A percentile compares a stretch with the other conserved stretches of the same genome.
These are phyloP conservation scores for Fusarium abutilonis DNA, from an alignment of 2,329 filamentous ascomycete genomes.

Conservation along the genomic window DNA sequence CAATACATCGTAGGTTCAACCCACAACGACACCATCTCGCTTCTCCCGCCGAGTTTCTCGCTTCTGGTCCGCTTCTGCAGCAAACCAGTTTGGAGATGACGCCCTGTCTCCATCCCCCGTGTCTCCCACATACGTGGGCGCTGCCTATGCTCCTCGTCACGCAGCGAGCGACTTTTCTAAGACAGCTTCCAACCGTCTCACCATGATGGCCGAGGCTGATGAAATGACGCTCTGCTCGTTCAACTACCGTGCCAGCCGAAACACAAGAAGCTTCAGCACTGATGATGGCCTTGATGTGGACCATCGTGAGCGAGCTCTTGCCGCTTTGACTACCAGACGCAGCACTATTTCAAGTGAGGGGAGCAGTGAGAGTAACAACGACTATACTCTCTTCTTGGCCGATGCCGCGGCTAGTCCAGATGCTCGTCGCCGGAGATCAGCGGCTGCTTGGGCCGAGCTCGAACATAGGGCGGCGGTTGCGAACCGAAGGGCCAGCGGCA, in stretches of 20 bases:
- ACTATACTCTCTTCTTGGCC: constrained; percentile 42
- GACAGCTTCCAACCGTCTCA: constrained; percentile 32
- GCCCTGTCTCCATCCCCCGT: constrained; percentile 13
- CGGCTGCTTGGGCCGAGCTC: constrained; percentile 34
- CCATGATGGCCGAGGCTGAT: constrained; percentile 34
- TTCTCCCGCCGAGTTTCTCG: constrained; percentile 37
- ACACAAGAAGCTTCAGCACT: constrained; percentile 7
- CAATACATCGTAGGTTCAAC: constrained; percentile 1
- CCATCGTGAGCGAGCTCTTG: constrained; percentile 32
- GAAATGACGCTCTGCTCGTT: constrained; percentile 41
- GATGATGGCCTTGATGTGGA: constrained; percentile 28
- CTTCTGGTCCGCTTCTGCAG: constrained; percentile 39
- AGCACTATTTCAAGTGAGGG: constrained; percentile 17
- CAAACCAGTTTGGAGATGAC: constrained; percentile 33
- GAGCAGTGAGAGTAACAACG: constrained; percentile 21
- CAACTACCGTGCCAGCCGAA: constrained; percentile 12
- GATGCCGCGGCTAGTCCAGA: constrained; percentile 24
- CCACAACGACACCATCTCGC: constrained; percentile 16
- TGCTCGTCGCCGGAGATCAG: constrained; percentile 21
- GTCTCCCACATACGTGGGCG: constrained; percentile 14
- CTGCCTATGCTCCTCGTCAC: constrained; percentile 46
- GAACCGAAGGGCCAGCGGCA: constrained; percentile 17
- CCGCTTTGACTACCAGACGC: constrained; percentile 22
- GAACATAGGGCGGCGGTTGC: constrained; percentile 20
- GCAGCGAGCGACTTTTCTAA: constrained; percentile 47